phyloP scores from a whole-genome alignment of 495 filamentous ascomycete species.

The Glutinoglossum americanum region DNA sequence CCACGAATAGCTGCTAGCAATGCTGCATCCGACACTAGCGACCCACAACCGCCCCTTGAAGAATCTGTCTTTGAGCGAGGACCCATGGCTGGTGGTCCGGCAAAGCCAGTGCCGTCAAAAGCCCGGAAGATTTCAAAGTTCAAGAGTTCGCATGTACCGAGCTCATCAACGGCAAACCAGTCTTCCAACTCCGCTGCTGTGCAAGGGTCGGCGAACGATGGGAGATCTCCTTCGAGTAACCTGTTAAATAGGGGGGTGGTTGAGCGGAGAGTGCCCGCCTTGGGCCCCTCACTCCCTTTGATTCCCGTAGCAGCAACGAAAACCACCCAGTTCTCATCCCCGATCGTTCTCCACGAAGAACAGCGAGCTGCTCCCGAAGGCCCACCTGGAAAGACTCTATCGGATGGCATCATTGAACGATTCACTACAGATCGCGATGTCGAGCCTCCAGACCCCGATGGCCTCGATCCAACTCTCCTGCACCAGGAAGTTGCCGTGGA shows the following conservation, averaged over 20 bases:
- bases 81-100: constrained; percentile 6
- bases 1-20: background rate
- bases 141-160: background rate
- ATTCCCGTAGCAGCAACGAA: background rate
- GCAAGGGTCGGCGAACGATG: background rate
- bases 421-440: background rate
- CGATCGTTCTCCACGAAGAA: background rate
- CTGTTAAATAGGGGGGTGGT: background rate
- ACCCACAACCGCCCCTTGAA: background rate
- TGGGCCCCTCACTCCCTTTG: background rate
- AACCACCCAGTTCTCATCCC: background rate
- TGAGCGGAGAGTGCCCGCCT: background rate
- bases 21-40: background rate
- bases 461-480: constrained; percentile 49
- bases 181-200: background rate
- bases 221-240: background rate
- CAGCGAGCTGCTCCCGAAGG: background rate
- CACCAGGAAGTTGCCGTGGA: constrained; percentile 59
- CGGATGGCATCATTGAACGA: constrained; percentile 4
- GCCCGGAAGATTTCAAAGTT: background rate
- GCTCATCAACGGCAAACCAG: background rate
- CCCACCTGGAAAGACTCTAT: constrained; percentile 2
- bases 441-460: constrained; percentile 33
- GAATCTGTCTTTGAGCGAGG: background rate
- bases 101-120: constrained; percentile 8